Percentiles rank a stretch among this genome's conserved stretches.
Evolutionary conservation across 202 grass and related monocot species (phyloP).

Genomic region (Setaria viridis): DNA sequence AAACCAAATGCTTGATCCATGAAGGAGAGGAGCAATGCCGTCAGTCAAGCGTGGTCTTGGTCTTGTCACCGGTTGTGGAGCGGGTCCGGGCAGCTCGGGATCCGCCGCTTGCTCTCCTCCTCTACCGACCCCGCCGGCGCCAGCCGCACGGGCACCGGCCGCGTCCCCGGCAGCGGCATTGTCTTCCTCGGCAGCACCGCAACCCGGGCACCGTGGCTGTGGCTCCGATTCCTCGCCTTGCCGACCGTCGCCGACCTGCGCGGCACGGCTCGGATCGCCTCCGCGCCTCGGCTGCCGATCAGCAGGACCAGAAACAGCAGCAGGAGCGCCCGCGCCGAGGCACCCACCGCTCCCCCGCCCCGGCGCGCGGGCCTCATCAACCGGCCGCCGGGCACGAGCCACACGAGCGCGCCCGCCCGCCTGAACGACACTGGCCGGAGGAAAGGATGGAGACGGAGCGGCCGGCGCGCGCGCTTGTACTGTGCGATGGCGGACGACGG

Average conservation of each 20-base stretch:
- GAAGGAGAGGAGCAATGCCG: not conserved
- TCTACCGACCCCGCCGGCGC: not conserved
- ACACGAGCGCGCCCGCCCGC: not conserved
- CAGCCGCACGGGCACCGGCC: not conserved
- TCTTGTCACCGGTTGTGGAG: conserved; percentile 50
- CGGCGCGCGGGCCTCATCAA: conserved; percentile 38
- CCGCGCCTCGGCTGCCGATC: not conserved
- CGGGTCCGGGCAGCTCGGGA: conserved; percentile 50
- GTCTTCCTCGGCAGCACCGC: not conserved
- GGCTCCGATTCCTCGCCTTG: not conserved
- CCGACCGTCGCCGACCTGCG: not conserved
- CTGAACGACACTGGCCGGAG: not conserved
- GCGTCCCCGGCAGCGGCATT: conserved; percentile 12
- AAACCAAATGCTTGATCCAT: conserved; percentile 17
- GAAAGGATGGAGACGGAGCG: not conserved
- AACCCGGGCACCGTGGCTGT: not conserved
- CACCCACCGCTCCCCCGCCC: conserved; percentile 12
- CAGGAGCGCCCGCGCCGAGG: conserved; percentile 4
- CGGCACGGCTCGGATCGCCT: not conserved
- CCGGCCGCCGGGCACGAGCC: not conserved
- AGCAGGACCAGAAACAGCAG: not conserved
- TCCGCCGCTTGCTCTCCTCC: conserved; percentile 49
- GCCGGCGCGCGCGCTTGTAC: not conserved
- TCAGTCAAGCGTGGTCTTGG: not conserved
- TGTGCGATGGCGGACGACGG: not conserved